phyloP scores from a whole-genome alignment of 805 yeast species.

The Starmera pachycereana region DNA sequence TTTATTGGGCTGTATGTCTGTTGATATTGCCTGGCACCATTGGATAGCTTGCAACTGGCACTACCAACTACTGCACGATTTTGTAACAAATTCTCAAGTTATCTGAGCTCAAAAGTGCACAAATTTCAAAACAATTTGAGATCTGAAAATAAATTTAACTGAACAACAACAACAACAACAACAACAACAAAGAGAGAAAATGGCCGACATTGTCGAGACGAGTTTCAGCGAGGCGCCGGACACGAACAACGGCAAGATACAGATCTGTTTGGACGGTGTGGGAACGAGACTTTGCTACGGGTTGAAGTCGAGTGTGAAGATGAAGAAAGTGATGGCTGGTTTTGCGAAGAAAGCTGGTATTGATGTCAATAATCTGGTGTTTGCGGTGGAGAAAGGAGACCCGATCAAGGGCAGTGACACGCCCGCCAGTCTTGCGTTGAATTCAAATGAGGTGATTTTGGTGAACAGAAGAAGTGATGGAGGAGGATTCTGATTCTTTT shows the following conservation, averaged over 20 bases:
- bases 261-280: slow-evolving; percentile 9
- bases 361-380: slow-evolving; percentile 1
- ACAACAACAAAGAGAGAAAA: too few species aligned
- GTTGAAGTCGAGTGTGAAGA: slow-evolving; percentile 5
- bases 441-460: slow-evolving; percentile 6
- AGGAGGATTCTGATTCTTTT: slow-evolving; percentile 1
- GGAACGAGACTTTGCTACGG: slow-evolving; percentile 9
- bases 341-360: slow-evolving; percentile 6
- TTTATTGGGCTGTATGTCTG: too few species aligned
- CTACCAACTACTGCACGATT: too few species aligned
- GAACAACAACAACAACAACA: too few species aligned
- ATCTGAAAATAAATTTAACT: too few species aligned
- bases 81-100: too few species aligned
- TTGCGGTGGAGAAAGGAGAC: slow-evolving; percentile 4
- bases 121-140: too few species aligned
- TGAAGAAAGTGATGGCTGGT: slow-evolving; percentile 8
- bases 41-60: too few species aligned
- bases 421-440: slow-evolving; percentile 4
- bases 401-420: slow-evolving; percentile 2
- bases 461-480: slow-evolving; percentile 7
- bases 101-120: too few species aligned
- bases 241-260: slow-evolving; percentile 3
- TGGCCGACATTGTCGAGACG: too few species aligned
- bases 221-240: too few species aligned
- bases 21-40: too few species aligned